Evolutionary conservation across 2,329 filamentous ascomycete species (phyloP), one percentile per base, ranked within the genome.

Genomic region (Davidsoniella neocaledoniae): DNA sequence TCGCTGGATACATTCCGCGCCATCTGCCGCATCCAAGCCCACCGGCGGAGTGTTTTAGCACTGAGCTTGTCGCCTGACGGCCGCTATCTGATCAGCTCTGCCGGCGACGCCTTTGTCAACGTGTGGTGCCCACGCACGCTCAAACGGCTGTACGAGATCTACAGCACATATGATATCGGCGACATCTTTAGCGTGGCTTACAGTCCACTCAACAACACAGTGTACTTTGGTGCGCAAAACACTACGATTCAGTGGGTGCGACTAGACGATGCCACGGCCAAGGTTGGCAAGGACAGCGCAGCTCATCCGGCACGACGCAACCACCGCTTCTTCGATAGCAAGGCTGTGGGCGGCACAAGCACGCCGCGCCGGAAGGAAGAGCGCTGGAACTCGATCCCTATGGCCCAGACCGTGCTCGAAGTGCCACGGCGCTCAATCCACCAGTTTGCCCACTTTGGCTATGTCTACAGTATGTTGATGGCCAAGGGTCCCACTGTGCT

Each of bases 111-210:
- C 1, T 83, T 95, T 52, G 81, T 96, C 60, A 95, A 94, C 62
- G 86, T 94, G 40, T 98, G 91, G 91, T 82, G 79, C 58, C 84
- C 88, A 2, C 72, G 69, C 41, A 81, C 78, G 5, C 79, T 94
- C 62, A 75, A 74, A 50, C 79, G 83, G 25, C 71, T 91, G 1
- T 91, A 88, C 67, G 86, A 91, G 55, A 84, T 96, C 54, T 94
- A 94, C 68, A 93, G 87, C 55, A 82, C 81, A 45, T 90, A 94
- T 64, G 91, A 96, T 58, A 84, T 94, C 39, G 91, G 91, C 53
- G 91, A 98, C 66, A 79, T 98, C 53, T 96, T 96, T 63, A 94
- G 86, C 57, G 81, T 94, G n/a, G 83, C 82, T 1, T 95, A 94
- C 63, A 94, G 87, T 3, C 68, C 78, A 5, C 74, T 79, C 56